phyloP scores from a whole-genome alignment of 2,329 filamentous ascomycete genomes.

The Penicillium glabrum region DNA sequence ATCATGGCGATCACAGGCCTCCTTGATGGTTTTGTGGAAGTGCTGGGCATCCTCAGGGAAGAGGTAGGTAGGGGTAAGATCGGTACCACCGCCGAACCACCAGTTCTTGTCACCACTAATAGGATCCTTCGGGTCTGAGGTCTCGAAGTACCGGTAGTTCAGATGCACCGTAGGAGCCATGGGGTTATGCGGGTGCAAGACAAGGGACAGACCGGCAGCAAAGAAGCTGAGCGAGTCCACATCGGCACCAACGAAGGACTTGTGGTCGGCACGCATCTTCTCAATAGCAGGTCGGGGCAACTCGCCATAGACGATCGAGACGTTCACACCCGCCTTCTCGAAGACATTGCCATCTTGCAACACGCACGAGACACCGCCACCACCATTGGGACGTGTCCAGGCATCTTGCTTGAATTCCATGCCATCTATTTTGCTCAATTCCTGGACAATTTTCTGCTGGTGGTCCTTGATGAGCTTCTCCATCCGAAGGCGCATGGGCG shows the following conservation, averaged over 20 bases:
- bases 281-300: conserved; percentile 83
- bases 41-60: conserved; percentile 97
- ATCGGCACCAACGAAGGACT: conserved; percentile 73
- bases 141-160: conserved; percentile 99
- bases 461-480: conserved; percentile 93
- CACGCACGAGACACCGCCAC: conserved; percentile 91
- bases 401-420: conserved; percentile 78
- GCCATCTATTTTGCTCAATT: conserved; percentile 81
- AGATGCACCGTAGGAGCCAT: conserved; percentile 97
- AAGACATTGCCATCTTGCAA: conserved; percentile 96
- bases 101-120: conserved; percentile 68
- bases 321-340: conserved; percentile 95
- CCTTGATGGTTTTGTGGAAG: conserved; percentile 92
- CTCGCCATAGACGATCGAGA: conserved; percentile 89
- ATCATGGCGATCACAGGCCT: conserved; percentile 90
- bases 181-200: conserved; percentile 90
- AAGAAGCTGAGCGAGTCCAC: conserved; percentile 91
- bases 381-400: conserved; percentile 84
- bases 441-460: conserved; percentile 81
- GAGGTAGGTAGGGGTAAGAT: conserved; percentile 88
- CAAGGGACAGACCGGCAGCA: conserved; percentile 87
- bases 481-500: conserved; percentile 97
- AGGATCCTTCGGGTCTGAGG: conserved; percentile 77
- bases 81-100: conserved; percentile 98
- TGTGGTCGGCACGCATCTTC: conserved; percentile 94